These are phyloP conservation scores for Agrocybe pediades DNA, from an alignment of 768 basidiomycete species.

Conservation along the genomic window DNA sequence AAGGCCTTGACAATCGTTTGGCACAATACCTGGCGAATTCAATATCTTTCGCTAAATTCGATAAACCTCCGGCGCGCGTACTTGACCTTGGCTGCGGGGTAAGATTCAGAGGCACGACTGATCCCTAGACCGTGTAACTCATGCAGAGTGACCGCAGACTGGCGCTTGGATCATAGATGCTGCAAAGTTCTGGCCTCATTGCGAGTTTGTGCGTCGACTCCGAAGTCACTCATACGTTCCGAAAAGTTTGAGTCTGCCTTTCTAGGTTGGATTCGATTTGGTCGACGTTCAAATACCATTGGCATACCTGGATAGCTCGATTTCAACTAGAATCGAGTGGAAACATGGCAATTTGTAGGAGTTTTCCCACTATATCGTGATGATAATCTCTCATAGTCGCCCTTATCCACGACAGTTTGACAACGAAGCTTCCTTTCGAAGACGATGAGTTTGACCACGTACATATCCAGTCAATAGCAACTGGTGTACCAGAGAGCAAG, in stretches of 20 bases:
- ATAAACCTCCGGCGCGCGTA: constrained; percentile 50
- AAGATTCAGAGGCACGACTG: constrained; percentile 24
- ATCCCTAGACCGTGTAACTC: background rate
- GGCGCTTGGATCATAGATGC: constrained; percentile 76
- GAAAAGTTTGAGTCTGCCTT: background rate
- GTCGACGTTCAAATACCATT: constrained; percentile 72
- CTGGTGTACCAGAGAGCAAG: constrained; percentile 77
- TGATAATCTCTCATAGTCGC: background rate
- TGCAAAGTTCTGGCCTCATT: constrained; percentile 68
- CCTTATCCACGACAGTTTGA: constrained; percentile 48
- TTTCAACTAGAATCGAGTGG: constrained; percentile 68
- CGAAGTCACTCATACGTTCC: background rate
- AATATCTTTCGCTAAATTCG: constrained; percentile 63
- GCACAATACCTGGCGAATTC: constrained; percentile 50
- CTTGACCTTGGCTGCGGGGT: constrained; percentile 80
- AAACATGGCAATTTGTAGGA: constrained; percentile 78
- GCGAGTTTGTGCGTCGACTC: constrained; percentile 54
- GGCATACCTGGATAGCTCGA: constrained; percentile 46
- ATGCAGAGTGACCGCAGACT: constrained; percentile 37
- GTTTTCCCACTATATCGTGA: too few relatives aligned
- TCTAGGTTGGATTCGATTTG: constrained; percentile 77
- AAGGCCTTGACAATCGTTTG: constrained; percentile 56
- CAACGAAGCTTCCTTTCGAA: constrained; percentile 76
- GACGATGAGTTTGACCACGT: constrained; percentile 84
- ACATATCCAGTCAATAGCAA: constrained; percentile 66